Percentiles rank a stretch among this genome's conserved stretches.
Evolutionary conservation across 2,329 filamentous ascomycete species (phyloP).

Genomic region (Stagonosporopsis rhizophila): DNA sequence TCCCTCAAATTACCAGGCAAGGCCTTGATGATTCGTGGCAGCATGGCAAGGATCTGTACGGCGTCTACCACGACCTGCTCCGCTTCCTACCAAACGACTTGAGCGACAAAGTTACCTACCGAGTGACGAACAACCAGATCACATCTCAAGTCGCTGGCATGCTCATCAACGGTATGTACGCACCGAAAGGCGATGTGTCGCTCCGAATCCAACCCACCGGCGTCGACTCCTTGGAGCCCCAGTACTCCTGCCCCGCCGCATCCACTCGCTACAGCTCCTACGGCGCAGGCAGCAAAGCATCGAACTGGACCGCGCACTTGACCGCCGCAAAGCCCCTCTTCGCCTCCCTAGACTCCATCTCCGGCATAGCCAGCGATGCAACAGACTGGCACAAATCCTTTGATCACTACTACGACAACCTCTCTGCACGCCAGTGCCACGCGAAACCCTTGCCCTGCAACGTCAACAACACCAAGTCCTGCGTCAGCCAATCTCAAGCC

Average conservation of each 20-base stretch:
- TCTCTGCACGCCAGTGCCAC: constrained; percentile 81
- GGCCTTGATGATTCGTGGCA: constrained; percentile 77
- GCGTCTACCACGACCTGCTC: constrained; percentile 75
- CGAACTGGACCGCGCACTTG: constrained; percentile 70
- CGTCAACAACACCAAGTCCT: constrained; percentile 58
- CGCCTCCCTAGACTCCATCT: constrained; percentile 68
- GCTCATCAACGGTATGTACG: constrained; percentile 71
- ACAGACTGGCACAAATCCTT: constrained; percentile 72
- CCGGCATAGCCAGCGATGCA: constrained; percentile 65
- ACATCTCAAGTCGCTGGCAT: constrained; percentile 82
- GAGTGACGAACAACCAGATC: constrained; percentile 83
- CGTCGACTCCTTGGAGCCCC: constrained; percentile 76
- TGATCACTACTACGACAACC: constrained; percentile 86
- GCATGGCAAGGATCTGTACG: constrained; percentile 78
- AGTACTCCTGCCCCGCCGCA: constrained; percentile 69
- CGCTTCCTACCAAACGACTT: constrained; percentile 67
- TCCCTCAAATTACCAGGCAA: constrained; percentile 77
- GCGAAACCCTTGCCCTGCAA: constrained; percentile 74
- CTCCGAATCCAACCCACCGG: constrained; percentile 59
- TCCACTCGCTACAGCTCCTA: constrained; percentile 54
- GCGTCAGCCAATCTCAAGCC: constrained; percentile 68
- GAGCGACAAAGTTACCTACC: constrained; percentile 62
- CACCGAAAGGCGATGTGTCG: constrained; percentile 33
- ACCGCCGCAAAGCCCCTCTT: constrained; percentile 63
- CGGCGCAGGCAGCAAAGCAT: constrained; percentile 52